A percentile compares a stretch with the other conserved stretches of the same genome.
Evolutionary conservation across 1,284 basidiomycete species (phyloP).

Genomic region (Sporisorium reilianum): DNA sequence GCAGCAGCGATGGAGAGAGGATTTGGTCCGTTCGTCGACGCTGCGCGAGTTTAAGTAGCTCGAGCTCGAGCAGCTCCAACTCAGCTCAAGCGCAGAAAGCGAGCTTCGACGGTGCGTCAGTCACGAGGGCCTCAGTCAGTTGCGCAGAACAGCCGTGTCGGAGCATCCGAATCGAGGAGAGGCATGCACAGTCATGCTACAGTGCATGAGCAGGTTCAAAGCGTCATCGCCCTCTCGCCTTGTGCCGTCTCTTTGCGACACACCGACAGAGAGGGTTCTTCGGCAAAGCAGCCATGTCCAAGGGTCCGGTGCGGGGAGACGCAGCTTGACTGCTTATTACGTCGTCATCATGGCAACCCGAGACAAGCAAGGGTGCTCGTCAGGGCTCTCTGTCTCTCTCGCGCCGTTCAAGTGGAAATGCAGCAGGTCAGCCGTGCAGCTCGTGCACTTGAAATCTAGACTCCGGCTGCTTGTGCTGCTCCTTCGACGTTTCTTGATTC

Average conservation of each 20-base stretch:
- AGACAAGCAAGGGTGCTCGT: too few relatives aligned
- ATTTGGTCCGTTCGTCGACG: not conserved
- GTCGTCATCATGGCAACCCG: conserved; percentile 4
- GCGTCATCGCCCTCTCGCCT: not conserved
- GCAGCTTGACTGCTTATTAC: not conserved
- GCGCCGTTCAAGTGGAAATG: too few relatives aligned
- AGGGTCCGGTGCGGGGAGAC: conserved; percentile 1
- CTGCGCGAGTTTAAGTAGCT: not conserved
- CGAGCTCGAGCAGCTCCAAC: not conserved
- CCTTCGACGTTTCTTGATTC: too few relatives aligned
- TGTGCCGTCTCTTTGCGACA: too few relatives aligned
- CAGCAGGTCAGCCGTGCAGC: too few relatives aligned
- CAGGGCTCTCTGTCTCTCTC: too few relatives aligned
- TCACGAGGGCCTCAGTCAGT: too few relatives aligned
- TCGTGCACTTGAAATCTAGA: too few relatives aligned
- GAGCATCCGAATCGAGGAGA: not conserved
- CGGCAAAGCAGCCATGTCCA: not conserved
- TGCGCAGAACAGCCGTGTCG: too few relatives aligned
- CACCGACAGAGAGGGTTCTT: not conserved
- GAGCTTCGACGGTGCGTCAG: too few relatives aligned
- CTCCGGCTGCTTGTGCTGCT: too few relatives aligned
- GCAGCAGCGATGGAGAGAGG: not conserved
- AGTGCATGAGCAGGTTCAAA: not conserved
- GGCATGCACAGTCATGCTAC: not conserved
- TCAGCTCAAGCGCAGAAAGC: not conserved